Evolutionary conservation across 805 yeast genomes (phyloP), one percentile per base, ranked within the genome.

Genomic region (Komagataella ulmi): DNA sequence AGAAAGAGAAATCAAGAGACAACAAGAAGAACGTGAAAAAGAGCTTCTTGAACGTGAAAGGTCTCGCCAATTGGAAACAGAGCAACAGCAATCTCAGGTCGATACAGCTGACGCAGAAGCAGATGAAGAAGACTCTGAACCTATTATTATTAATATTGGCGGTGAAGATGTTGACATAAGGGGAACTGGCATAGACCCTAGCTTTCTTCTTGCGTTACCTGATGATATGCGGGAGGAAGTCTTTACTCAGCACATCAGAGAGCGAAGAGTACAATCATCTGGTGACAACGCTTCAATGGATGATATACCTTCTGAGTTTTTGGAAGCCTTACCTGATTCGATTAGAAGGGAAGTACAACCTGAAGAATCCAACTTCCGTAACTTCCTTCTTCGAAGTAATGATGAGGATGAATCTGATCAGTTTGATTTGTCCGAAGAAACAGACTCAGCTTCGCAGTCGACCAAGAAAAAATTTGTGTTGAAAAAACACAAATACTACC

Each of bases 151-250:
- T 3, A 71, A 71, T 10, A 83, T 90, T 56, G 89, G 88, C 44
- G 95, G 85, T 21, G 67, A 83, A 24, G 81, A 81, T 50, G 89
- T 90, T 43, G 95, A 90, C 61, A 85, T 90, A 44, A 77, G 90
- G 45, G 95, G 93, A 0, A 82, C 96, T 2, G 97, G 87, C 51
- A 88, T 90, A 53, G 97, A 90, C 66, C 95, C 96, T 0, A 91
- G 86, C 57, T 90, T 88, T 62, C 71, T 90, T 54, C 85, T 83
- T 58, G 97, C 96, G 0, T 72, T 90, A 44, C 97, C 97, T 0
- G 96, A 88, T 47, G 93, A 87, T 51, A 85, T 90, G 86, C 72
- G 97, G 49, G 95, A 88, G 55, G 97, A 90, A 60, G 97, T 89
- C 0, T 81, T 87, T 61, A 79, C 90, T 0, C 91, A 88, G 55